Conservation (phyloP, 352 stramenopile genomes). For the Globisporangium echinulatum region DNA sequence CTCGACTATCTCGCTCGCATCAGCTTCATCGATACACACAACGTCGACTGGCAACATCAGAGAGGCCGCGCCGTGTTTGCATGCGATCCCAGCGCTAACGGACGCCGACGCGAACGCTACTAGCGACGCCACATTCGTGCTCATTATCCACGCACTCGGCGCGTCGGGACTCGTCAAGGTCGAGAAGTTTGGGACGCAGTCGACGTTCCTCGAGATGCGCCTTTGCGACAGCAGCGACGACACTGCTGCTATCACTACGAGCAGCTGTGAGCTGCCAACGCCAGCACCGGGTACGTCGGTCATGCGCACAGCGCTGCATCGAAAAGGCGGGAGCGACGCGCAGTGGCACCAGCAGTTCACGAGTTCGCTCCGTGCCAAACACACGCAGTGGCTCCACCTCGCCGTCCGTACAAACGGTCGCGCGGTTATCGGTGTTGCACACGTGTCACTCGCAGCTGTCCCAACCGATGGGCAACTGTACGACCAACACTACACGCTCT, state of each 20-base stretch:
- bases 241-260: background rate
- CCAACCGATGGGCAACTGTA: conserved; percentile 31
- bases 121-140: conserved; percentile 12
- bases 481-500: conserved; percentile 62
- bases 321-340: conserved; percentile 76
- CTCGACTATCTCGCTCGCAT: conserved; percentile 6
- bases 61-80: conserved; percentile 23
- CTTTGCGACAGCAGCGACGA: conserved; percentile 13
- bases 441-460: conserved; percentile 35
- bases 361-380: conserved; percentile 36
- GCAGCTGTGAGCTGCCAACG: background rate
- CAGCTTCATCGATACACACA: background rate
- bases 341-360: conserved; percentile 84
- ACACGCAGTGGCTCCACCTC: conserved; percentile 43
- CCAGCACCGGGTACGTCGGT: conserved; percentile 9
- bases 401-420: conserved; percentile 64
- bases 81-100: conserved; percentile 36
- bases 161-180: conserved; percentile 53
- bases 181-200: conserved; percentile 77
- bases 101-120: background rate
- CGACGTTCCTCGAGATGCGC: conserved; percentile 56
- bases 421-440: conserved; percentile 53
- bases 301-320: conserved; percentile 60
- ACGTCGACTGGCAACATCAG: conserved; percentile 3
- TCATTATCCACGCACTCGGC: conserved; percentile 57